Conservation (phyloP, 2,329 filamentous ascomycete genomes). For the Cercospora sp. region DNA sequence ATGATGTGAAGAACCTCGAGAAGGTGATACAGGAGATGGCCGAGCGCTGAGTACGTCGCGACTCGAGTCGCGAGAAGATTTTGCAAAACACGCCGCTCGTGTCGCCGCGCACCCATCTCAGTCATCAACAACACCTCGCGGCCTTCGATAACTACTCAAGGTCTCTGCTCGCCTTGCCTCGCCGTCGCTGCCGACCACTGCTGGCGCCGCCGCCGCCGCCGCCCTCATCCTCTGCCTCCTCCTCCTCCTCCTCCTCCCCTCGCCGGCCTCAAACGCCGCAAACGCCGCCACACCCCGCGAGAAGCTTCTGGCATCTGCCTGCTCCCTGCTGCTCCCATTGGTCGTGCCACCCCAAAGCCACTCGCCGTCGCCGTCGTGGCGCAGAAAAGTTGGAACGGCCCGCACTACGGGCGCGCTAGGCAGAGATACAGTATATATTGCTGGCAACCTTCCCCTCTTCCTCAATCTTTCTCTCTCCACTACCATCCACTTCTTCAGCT, state of each 20-base stretch:
- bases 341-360: background rate
- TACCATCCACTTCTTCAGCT: slow-evolving; percentile 1
- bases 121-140: background rate
- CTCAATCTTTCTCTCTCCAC: slow-evolving; percentile 2
- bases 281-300: background rate
- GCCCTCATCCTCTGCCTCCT: background rate
- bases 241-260: background rate
- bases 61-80: background rate
- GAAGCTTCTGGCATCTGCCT: background rate
- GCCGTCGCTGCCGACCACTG: background rate
- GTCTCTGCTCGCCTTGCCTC: background rate
- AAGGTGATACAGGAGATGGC: slow-evolving; percentile 70
- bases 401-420: background rate
- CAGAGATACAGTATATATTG: background rate
- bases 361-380: background rate
- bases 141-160: background rate
- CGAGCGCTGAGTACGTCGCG: slow-evolving; percentile 4
- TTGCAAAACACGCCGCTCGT: background rate
- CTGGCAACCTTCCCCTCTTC: background rate
- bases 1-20: slow-evolving; percentile 70
- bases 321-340: background rate
- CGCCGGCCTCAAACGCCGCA: background rate
- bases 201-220: background rate
- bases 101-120: background rate
- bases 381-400: background rate